Percentiles rank a stretch among this genome's conserved stretches.
These are phyloP conservation scores for Hypoxylon perforatum DNA, from an alignment of 495 filamentous ascomycete genomes.

Conservation along the genomic window DNA sequence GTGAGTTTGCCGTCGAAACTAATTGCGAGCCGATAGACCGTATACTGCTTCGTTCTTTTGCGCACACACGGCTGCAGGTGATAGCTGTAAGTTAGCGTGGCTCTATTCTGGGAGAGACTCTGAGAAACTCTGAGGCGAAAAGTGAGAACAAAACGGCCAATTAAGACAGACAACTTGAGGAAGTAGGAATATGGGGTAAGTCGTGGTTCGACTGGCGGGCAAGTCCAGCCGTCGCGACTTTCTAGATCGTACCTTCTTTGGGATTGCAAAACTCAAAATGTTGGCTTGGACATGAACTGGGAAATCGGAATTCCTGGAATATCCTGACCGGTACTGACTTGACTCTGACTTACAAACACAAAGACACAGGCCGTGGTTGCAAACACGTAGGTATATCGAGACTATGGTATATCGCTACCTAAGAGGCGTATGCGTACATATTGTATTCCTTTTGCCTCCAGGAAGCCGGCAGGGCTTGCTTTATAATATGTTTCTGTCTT, in stretches of 20 bases:
- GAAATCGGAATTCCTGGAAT: conserved; percentile 9
- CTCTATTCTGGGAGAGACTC: conserved; percentile 10
- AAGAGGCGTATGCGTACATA: background rate
- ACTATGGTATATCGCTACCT: background rate
- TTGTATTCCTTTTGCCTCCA: background rate
- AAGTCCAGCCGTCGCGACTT: background rate
- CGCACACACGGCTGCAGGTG: conserved; percentile 31
- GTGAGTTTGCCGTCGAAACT: background rate
- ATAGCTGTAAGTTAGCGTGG: conserved; percentile 36
- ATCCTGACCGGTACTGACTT: conserved; percentile 17
- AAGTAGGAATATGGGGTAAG: conserved; percentile 20
- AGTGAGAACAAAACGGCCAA: conserved; percentile 8
- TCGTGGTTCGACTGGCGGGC: conserved; percentile 1
- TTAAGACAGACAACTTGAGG: conserved; percentile 7
- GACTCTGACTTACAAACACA: conserved; percentile 1
- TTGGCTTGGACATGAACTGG: conserved; percentile 29
- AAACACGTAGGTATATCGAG: conserved; percentile 6
- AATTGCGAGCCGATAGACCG: conserved; percentile 7
- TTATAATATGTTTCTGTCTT: conserved; percentile 39
- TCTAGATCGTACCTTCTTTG: conserved; percentile 35
- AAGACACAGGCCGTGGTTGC: conserved; percentile 5
- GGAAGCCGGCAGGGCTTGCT: conserved; percentile 16
- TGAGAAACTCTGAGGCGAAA: background rate
- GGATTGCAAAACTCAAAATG: conserved; percentile 32
- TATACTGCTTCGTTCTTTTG: conserved; percentile 17